Percentiles rank a stretch among this genome's conserved stretches.
phyloP scores from a whole-genome alignment of 306 rosid species.

The Oxytropis ochrocephala region DNA sequence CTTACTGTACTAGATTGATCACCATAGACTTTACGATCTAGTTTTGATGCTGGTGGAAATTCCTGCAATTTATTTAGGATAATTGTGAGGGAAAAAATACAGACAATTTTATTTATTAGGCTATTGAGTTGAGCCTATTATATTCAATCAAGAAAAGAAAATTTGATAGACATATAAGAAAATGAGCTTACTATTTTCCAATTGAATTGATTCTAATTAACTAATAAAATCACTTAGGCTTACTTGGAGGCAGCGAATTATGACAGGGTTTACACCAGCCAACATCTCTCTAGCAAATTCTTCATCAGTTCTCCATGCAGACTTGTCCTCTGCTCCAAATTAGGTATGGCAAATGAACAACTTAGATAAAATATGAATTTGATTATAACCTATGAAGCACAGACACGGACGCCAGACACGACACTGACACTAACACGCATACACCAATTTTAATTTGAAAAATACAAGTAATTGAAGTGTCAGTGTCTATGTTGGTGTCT shows the following conservation, averaged over 20 bases:
- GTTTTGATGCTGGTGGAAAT: constrained; percentile 72
- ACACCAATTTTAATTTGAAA: too few relatives aligned
- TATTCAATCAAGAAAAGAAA: background rate
- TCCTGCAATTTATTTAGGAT: constrained; percentile 39
- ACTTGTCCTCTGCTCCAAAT: constrained; percentile 52
- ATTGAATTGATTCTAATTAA: background rate
- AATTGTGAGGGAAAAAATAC: background rate
- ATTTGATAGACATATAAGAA: background rate
- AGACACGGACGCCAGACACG: too few relatives aligned
- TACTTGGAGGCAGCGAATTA: constrained; percentile 60
- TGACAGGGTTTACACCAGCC: constrained; percentile 75
- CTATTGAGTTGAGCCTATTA: background rate
- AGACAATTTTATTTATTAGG: background rate
- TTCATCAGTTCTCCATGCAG: constrained; percentile 82
- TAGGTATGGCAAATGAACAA: background rate
- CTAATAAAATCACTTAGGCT: background rate
- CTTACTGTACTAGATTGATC: constrained; percentile 60
- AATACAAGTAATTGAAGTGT: too few relatives aligned
- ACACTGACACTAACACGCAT: too few relatives aligned
- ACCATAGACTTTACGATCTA: constrained; percentile 46
- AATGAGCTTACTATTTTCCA: background rate
- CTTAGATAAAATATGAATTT: too few relatives aligned
- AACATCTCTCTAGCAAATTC: constrained; percentile 89
- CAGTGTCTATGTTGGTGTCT: too few relatives aligned
- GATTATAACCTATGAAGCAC: too few relatives aligned